Evolutionary conservation across 352 stramenopile genomes (phyloP).

Genomic region (Globisporangium abappressorium): DNA sequence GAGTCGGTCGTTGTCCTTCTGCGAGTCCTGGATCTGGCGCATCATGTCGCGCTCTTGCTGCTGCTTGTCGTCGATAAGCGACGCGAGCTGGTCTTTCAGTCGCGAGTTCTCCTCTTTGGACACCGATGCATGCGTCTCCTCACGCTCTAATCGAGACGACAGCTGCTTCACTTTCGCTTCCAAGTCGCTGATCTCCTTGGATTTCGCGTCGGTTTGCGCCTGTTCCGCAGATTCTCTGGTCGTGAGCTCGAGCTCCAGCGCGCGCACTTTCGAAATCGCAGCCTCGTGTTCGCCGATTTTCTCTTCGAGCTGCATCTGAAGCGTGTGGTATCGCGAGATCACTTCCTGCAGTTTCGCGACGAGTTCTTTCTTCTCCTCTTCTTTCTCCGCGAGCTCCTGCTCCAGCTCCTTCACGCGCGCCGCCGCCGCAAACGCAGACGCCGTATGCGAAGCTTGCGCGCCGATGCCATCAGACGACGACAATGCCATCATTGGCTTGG

Average conservation of each 20-base stretch:
- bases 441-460: neutral
- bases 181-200: conserved; percentile 29
- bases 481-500: conserved; percentile 20
- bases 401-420: conserved; percentile 30
- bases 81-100: conserved; percentile 42
- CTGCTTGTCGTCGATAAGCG: conserved; percentile 46
- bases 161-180: conserved; percentile 30
- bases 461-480: neutral
- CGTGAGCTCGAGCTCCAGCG: conserved; percentile 50
- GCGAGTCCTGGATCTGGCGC: conserved; percentile 19
- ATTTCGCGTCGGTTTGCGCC: conserved; percentile 4
- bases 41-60: conserved; percentile 40
- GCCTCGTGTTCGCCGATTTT: conserved; percentile 49
- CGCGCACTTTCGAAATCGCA: conserved; percentile 42
- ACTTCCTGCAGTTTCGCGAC: conserved; percentile 52
- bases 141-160: conserved; percentile 25
- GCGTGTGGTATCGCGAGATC: conserved; percentile 38
- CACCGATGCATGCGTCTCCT: conserved; percentile 46
- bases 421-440: conserved; percentile 18
- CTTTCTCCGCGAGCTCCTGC: conserved; percentile 34
- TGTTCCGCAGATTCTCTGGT: conserved; percentile 20
- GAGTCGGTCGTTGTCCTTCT: conserved; percentile 25
- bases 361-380: conserved; percentile 47
- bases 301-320: conserved; percentile 50
- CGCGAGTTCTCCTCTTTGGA: conserved; percentile 57